Evolutionary conservation across 2,329 filamentous ascomycete genomes (phyloP), one percentile per base, ranked within the genome.

Genomic region (Trichophyton rubrum): DNA sequence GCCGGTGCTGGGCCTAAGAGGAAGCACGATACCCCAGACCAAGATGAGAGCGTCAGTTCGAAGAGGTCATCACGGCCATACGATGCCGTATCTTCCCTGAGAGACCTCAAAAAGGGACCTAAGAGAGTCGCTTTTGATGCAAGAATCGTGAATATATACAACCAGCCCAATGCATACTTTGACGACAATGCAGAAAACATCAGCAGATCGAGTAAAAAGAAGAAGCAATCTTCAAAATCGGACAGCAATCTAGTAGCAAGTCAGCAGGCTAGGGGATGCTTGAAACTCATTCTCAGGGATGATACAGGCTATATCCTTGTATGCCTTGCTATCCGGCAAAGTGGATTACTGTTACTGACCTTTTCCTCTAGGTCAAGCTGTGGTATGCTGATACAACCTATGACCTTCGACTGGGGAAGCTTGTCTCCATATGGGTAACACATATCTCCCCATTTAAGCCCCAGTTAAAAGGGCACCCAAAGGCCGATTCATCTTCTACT

Each of bases 341-440:
- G 1, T 17, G 27, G 8, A 17, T 55, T 30, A 8, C 9, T 20
- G 27, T 0, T n/a, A 17, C 20, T 55, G n/a, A 35, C 51, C 3
- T 7, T 8, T 11, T 38, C n/a, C 2, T 41, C 2, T 41, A 71
- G 69, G 63, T 70, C 33, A 66, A 66, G 62, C 62, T 71, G 2
- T 70, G 66, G 66, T 69, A 67, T 56, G 63, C 64, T 11, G 65
- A 68, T 35, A 55, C 63, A 1, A 58, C 64, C 24, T 70, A 69
- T 55, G 56, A 65, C 24, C 58, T 71, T 15, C 45, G 58, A 17
- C 62, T 71, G 11, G 68, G 67, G 8, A 57, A 74, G 40, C 70
- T 80, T 0, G 69, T 81, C n/a, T 76, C 74, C 0, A 67, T 81
- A 3, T 81, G 78, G 78, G 77, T 78, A 2, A 75, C 77, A 3